Conservation (phyloP, 768 basidiomycete genomes). For the Rhodotorula diobovata region DNA sequence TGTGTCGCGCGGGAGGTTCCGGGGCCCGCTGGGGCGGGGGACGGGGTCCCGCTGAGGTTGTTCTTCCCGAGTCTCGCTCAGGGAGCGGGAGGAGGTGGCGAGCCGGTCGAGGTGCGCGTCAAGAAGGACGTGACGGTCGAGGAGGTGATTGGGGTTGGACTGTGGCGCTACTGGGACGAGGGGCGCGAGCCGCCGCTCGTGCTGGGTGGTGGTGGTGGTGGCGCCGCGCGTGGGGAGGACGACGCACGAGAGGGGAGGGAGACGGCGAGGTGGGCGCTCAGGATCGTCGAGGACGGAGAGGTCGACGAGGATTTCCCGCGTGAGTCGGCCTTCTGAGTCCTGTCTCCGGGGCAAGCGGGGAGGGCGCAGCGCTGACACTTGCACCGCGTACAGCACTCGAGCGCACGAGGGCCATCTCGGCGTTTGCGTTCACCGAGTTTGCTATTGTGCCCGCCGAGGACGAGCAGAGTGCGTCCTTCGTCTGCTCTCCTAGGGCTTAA, state of each 20-base stretch:
- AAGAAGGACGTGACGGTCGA: conserved; percentile 85
- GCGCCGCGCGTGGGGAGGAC: no score
- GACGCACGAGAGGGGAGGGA: conserved; percentile 52
- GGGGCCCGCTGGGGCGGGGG: conserved; percentile 51
- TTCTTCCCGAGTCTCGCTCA: conserved; percentile 75
- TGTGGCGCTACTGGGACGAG: conserved; percentile 92
- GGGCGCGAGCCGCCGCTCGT: conserved; percentile 60
- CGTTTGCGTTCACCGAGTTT: conserved; percentile 85
- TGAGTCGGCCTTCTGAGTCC: conserved; percentile 44
- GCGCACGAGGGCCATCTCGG: conserved; percentile 72
- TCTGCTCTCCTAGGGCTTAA: neutral
- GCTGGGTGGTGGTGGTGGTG: no score
- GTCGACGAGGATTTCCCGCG: conserved; percentile 98
- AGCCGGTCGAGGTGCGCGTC: conserved; percentile 68
- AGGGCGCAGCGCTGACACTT: no score
- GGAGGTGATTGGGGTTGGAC: conserved; percentile 86
- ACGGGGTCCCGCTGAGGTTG: conserved; percentile 63
- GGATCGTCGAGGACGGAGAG: conserved; percentile 94
- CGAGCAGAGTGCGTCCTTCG: conserved; percentile 58
- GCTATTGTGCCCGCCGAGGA: conserved; percentile 73
- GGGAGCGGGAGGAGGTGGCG: conserved; percentile 47
- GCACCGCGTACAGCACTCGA: conserved; percentile 66
- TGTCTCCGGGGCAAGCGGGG: no score
- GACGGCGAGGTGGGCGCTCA: conserved; percentile 82
- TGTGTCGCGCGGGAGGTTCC: conserved; percentile 42